Conservation (phyloP, 148 eudicot genomes). For the Dysphania ambrosioides region DNA sequence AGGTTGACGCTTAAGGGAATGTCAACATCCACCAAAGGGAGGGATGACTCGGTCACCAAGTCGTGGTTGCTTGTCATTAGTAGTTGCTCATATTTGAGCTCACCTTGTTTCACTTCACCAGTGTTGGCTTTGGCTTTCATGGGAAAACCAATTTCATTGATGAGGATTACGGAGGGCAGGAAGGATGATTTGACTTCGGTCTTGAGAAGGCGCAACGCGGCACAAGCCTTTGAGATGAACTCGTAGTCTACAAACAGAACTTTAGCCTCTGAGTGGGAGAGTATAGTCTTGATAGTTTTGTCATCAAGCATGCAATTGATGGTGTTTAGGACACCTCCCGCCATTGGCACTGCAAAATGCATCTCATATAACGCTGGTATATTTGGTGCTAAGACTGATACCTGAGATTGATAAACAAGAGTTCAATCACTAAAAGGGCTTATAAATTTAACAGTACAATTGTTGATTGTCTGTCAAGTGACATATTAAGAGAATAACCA, state of each 20-base stretch:
- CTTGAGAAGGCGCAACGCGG: slow-evolving; percentile 51
- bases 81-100: slow-evolving; percentile 3
- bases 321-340: slow-evolving; percentile 77
- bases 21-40: slow-evolving; percentile 23
- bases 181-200: neutral
- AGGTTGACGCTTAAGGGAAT: neutral
- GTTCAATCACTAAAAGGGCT: no score
- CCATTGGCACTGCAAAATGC: slow-evolving; percentile 98
- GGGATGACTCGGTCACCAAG: slow-evolving; percentile 10
- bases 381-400: slow-evolving; percentile 86
- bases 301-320: slow-evolving; percentile 75
- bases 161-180: slow-evolving; percentile 46
- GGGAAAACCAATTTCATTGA: slow-evolving; percentile 53
- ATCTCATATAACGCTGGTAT: slow-evolving; percentile 83
- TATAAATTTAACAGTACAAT: no score
- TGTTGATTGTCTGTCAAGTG: no score
- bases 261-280: slow-evolving; percentile 71
- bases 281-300: slow-evolving; percentile 58
- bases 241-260: slow-evolving; percentile 44
- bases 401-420: slow-evolving; percentile 34
- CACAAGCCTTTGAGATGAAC: neutral
- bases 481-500: no score
- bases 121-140: neutral
- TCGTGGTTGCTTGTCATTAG: slow-evolving; percentile 2
- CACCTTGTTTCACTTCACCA: neutral